Percentiles rank a stretch among this genome's conserved stretches.
Conservation (phyloP, 2,329 filamentous ascomycete genomes). For the Immersiporthe knoxdaviesiana region DNA sequence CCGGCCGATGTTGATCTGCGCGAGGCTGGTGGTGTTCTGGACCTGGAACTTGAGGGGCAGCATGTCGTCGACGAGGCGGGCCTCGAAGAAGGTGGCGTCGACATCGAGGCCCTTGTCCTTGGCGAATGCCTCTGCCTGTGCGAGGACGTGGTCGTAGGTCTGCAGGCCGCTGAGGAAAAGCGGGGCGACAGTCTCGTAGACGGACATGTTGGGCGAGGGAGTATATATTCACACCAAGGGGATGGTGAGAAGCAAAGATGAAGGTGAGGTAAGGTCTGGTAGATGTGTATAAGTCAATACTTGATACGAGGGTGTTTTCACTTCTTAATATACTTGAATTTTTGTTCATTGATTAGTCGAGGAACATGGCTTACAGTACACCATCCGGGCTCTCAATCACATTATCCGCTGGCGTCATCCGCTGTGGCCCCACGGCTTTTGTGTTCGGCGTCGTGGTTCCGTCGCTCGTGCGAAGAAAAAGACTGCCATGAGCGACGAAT, state of each 20-base stretch:
- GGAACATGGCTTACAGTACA: constrained; percentile 12
- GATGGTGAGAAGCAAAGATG: too few species aligned
- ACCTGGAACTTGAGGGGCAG: constrained; percentile 41
- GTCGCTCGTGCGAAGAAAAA: neutral
- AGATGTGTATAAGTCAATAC: neutral
- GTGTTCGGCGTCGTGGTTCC: neutral
- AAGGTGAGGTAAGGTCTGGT: neutral
- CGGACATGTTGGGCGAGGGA: constrained; percentile 32
- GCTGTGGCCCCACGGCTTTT: neutral
- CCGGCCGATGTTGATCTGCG: constrained; percentile 35
- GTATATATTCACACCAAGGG: neutral
- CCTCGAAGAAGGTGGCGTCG: constrained; percentile 35
- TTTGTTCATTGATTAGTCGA: constrained; percentile 19
- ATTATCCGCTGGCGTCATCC: constrained; percentile 10
- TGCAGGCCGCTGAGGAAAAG: constrained; percentile 38
- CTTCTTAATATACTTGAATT: neutral
- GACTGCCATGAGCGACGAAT: neutral
- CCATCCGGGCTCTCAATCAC: constrained; percentile 14
- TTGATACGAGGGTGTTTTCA: neutral
- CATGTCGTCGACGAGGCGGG: constrained; percentile 40
- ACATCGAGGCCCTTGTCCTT: constrained; percentile 35
- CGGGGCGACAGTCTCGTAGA: constrained; percentile 35
- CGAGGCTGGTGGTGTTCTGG: constrained; percentile 37
- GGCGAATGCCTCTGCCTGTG: constrained; percentile 36
- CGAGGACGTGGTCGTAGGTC: constrained; percentile 38